Conservation (phyloP, 768 basidiomycete species). For the Xerocomellus chrysenteron region DNA sequence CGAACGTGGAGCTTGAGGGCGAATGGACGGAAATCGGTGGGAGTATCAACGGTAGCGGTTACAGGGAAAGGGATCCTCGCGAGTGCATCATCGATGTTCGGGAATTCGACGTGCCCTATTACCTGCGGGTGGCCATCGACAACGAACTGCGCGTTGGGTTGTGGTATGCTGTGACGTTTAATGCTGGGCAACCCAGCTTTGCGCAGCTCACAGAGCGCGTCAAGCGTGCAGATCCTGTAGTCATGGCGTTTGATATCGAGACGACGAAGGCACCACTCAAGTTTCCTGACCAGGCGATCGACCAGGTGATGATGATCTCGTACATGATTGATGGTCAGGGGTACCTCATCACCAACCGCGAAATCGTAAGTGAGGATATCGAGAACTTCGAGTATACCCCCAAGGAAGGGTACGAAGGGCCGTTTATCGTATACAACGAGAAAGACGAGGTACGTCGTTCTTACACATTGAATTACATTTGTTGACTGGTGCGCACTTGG, state of each 20-base stretch:
- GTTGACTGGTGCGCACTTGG: background rate
- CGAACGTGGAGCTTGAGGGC: slow-evolving; percentile 68
- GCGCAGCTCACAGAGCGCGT: slow-evolving; percentile 76
- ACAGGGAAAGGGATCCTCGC: slow-evolving; percentile 73
- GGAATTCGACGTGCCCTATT: slow-evolving; percentile 97
- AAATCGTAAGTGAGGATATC: slow-evolving; percentile 96
- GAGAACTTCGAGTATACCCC: slow-evolving; percentile 99
- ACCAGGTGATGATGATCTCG: slow-evolving; percentile 99
- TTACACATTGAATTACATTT: background rate
- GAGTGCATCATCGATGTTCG: slow-evolving; percentile 93
- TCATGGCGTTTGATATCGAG: slow-evolving; percentile 99
- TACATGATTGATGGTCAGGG: slow-evolving; percentile 99
- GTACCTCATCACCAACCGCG: slow-evolving; percentile 95
- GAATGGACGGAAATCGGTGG: slow-evolving; percentile 53
- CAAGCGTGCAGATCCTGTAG: slow-evolving; percentile 97
- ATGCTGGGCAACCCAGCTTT: slow-evolving; percentile 75
- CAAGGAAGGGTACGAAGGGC: slow-evolving; percentile 96
- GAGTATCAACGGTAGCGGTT: slow-evolving; percentile 38
- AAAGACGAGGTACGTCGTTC: slow-evolving; percentile 69
- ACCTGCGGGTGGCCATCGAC: slow-evolving; percentile 98
- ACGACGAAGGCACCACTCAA: slow-evolving; percentile 99
- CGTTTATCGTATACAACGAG: slow-evolving; percentile 94
- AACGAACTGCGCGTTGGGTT: slow-evolving; percentile 95
- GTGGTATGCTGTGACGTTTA: slow-evolving; percentile 93
- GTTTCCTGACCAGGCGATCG: slow-evolving; percentile 92